Conservation (phyloP, 2,329 filamentous ascomycete species). For the Huntiella bhutanensis region DNA sequence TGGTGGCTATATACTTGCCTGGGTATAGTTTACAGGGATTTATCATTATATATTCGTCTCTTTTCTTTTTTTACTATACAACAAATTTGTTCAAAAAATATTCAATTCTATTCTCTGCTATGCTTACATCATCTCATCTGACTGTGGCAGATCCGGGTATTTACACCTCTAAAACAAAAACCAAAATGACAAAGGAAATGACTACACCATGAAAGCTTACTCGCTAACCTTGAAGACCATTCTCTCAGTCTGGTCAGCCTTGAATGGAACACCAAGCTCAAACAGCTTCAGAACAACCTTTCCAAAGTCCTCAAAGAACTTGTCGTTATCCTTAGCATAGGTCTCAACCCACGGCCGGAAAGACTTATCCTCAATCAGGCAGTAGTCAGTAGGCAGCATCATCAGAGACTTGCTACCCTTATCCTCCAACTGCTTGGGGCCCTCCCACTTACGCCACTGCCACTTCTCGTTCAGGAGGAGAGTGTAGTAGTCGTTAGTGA, state of each 20-base stretch:
- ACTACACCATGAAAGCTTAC: slow-evolving; percentile 5
- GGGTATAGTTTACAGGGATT: neutral
- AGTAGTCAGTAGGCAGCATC: slow-evolving; percentile 93
- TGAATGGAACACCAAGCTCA: slow-evolving; percentile 84
- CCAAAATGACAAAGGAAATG: slow-evolving; percentile 5
- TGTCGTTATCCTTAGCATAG: slow-evolving; percentile 79
- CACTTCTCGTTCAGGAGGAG: slow-evolving; percentile 84
- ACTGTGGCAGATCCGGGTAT: slow-evolving; percentile 1
- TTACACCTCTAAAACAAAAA: neutral
- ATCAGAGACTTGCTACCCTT: slow-evolving; percentile 73
- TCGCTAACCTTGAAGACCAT: slow-evolving; percentile 44
- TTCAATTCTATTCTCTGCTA: neutral
- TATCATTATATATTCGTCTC: neutral
- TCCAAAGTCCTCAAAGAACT: slow-evolving; percentile 87
- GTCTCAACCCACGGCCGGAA: slow-evolving; percentile 66
- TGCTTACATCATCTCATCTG: neutral
- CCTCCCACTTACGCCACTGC: slow-evolving; percentile 79
- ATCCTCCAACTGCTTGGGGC: slow-evolving; percentile 77
- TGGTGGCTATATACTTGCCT: no score
- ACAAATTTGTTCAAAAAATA: neutral
- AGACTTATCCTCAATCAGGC: slow-evolving; percentile 68
- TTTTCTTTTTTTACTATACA: neutral
- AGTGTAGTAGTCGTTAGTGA: slow-evolving; percentile 91
- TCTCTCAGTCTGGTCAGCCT: slow-evolving; percentile 33
- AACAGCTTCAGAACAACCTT: slow-evolving; percentile 65